Base-by-base conservation (phyloP, 2,329 filamentous ascomycete genomes). In the Aspergillus carbonarius region DNA sequence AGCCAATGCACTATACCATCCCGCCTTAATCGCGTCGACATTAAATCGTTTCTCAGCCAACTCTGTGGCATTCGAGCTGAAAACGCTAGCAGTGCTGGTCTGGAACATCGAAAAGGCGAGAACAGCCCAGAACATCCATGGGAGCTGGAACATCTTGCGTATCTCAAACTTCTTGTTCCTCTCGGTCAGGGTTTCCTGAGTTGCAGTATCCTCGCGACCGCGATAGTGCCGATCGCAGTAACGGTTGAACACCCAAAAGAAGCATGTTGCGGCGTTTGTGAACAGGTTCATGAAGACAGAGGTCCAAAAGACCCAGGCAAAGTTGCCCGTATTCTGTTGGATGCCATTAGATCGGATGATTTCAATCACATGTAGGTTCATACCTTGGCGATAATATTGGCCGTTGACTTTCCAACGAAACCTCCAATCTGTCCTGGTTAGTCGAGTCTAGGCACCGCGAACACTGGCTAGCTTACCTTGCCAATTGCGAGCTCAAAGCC, bases 221-320 rank as follows among this genome's bases (percentile, higher is more conserved):
- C 70, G 65, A 53, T 81, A 87, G 23, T 75, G 76, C 23, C 75
- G 75, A 32, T 81, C 77, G 39, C 79, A 80, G 69, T 80, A 82
- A 9, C 76, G 75, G 0, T 79, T 85, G 66, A 87, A 87, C 63
- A 79, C 78, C 73, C 79, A 86, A 68, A 87, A 87, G 9, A 76
- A 70, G 0, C 78, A 54, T 0, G 84, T 86, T 1, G 79, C 77
- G 0, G 80, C 66, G 55, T 88, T 87, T 8, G 85, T 87, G 61
- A 88, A 87, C 2, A 88, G 58, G 58, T 87, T 86, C 82, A 87
- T 87, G 64, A 85, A 83, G 0, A 88, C 84, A 0, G 91, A 79
- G 9, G 81, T 81, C 85, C 85, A 87, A 65, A 82, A 87, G 0
- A 83, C 83, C 83, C 84, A 87, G 54, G 81, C 80, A 47, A 88